Base-by-base conservation (phyloP, 169 alveolate genomes). In the Haemoproteus tartakovskyi region DNA sequence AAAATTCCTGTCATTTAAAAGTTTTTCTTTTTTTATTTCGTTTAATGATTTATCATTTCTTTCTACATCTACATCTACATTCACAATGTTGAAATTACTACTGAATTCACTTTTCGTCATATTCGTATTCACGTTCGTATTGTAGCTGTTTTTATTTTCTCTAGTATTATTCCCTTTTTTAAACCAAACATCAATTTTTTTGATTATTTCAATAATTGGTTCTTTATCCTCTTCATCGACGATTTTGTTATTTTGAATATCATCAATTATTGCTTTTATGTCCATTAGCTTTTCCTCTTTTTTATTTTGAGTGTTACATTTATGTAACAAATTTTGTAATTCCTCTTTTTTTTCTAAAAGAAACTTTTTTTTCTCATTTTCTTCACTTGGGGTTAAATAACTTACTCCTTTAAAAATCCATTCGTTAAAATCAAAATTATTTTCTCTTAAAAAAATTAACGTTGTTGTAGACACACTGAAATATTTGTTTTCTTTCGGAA, bases 391-490 rank as follows among this genome's bases (percentile, higher is more conserved):
- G 22, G 88, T 85, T 51, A 89, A 80, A 64, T 88, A 91, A 43
- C 89, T 85, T 9, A 92, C 87, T 27, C 95, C 95, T 41, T 85
- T 61, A 48, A 59, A 74, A 30, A 90, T 87, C 95, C 95, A 92
- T 29, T 80, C 84, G 79, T 92, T 89, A 85, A 92, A 92, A 83
- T 92, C 94, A 51, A 92, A 90, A 50, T 80, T 87, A 88, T 90
- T 92, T 47, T 90, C 95, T 78, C 81, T 88, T 37, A 92, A 83
- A 51, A 92, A 92, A 27, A 60, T 79, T 33, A 92, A 63, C 4
- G 95, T 89, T 12, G 87, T 60, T 19, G 93, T 89, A 19, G 90
- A 81, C 11, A 90, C 94, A 83, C 90, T 70, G 59, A 86, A 90
- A 56, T 57, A 61, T 41, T 89, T 87, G 45, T 86, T 78, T 36